These are phyloP conservation scores for Moelleriella libera DNA, from an alignment of 2,329 filamentous ascomycete species.

Conservation along the genomic window DNA sequence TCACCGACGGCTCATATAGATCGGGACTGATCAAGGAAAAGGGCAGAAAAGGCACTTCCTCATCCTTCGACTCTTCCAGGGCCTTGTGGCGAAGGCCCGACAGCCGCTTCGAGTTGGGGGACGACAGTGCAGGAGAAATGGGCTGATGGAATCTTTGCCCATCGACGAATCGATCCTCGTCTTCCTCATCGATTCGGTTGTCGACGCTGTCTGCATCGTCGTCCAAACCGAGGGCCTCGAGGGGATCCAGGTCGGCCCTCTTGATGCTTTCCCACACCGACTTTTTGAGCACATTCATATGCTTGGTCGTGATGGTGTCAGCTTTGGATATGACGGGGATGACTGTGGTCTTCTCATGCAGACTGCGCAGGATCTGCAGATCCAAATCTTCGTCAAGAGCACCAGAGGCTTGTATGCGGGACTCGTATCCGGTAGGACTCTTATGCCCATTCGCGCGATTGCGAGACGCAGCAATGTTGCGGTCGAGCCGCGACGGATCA, in stretches of 20 bases:
- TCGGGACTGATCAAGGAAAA: slow-evolving; percentile 92
- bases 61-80: slow-evolving; percentile 30
- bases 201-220: slow-evolving; percentile 53
- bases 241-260: slow-evolving; percentile 70
- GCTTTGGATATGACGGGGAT: slow-evolving; percentile 94
- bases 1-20: slow-evolving; percentile 63
- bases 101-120: slow-evolving; percentile 27
- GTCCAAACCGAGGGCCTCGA: slow-evolving; percentile 74
- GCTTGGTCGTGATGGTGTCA: slow-evolving; percentile 86
- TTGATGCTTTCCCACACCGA: slow-evolving; percentile 82
- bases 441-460: slow-evolving; percentile 35
- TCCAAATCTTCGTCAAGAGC: slow-evolving; percentile 81
- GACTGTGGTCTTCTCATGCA: slow-evolving; percentile 88
- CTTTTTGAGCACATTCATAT: slow-evolving; percentile 87
- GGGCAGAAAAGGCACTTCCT: slow-evolving; percentile 59
- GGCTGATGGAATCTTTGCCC: slow-evolving; percentile 9
- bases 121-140: slow-evolving; percentile 16
- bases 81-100: slow-evolving; percentile 32
- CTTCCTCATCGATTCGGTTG: slow-evolving; percentile 40
- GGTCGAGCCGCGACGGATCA: slow-evolving; percentile 73
- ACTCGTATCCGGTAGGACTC: slow-evolving; percentile 27
- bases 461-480: slow-evolving; percentile 59
- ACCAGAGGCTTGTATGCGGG: slow-evolving; percentile 35
- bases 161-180: slow-evolving; percentile 18
- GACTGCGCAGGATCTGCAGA: slow-evolving; percentile 71